Conservation (phyloP, 2,329 filamentous ascomycete genomes). For the Colletotrichum noveboracense region DNA sequence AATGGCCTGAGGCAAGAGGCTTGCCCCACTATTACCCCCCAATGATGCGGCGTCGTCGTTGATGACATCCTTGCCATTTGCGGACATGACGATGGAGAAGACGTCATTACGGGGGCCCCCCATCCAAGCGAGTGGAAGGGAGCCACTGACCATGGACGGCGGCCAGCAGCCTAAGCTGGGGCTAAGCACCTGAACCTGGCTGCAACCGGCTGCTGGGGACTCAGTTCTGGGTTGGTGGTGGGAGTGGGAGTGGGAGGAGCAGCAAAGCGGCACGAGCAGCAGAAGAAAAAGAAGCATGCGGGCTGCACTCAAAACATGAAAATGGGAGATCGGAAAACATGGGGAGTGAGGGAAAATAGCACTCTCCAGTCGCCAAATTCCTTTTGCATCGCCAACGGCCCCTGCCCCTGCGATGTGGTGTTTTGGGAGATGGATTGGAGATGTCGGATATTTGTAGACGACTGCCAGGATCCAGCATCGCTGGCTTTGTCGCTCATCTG, state of each 20-base stretch:
- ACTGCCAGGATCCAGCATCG: background rate
- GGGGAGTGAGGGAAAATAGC: background rate
- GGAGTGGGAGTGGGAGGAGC: background rate
- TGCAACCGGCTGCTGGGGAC: background rate
- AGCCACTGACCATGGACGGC: background rate
- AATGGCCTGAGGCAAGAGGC: background rate
- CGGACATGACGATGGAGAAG: conserved; percentile 10
- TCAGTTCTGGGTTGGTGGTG: background rate
- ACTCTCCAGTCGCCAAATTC: background rate
- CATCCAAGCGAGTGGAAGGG: conserved; percentile 11
- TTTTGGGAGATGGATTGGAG: background rate
- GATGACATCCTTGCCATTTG: background rate
- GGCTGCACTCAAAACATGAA: background rate
- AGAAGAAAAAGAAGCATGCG: background rate
- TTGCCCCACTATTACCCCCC: background rate
- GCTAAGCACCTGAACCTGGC: background rate
- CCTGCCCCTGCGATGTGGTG: background rate
- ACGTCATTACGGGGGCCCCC: conserved; percentile 18
- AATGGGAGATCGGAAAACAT: background rate
- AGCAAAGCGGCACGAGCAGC: background rate
- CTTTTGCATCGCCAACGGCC: background rate
- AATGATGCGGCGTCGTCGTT: background rate
- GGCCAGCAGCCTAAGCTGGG: background rate
- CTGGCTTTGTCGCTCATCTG: background rate
- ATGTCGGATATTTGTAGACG: background rate